Conservation (phyloP, 2,329 filamentous ascomycete species). For the Conoideocrella luteorostrata region DNA sequence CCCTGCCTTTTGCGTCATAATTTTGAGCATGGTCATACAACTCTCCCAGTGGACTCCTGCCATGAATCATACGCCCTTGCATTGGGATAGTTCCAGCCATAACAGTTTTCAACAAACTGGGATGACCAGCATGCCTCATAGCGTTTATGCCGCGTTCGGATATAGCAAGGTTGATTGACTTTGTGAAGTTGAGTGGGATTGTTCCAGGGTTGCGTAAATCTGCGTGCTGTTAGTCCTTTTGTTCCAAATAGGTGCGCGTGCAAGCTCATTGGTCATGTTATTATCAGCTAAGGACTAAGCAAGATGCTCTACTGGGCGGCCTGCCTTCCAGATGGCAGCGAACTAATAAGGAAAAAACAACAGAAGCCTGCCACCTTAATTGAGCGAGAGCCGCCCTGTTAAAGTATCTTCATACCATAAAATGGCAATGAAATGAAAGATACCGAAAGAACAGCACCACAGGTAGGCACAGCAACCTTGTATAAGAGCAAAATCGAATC, state of each 20-base stretch:
- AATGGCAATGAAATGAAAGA: not conserved
- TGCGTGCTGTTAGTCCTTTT: conserved; percentile 30
- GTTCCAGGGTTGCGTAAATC: conserved; percentile 82
- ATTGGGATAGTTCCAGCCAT: conserved; percentile 80
- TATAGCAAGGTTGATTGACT: conserved; percentile 95
- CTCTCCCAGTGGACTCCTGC: conserved; percentile 54
- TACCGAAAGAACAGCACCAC: too few relatives aligned
- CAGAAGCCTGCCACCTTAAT: too few relatives aligned
- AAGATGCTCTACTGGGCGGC: too few relatives aligned
- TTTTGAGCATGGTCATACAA: conserved; percentile 78
- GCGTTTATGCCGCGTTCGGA: conserved; percentile 92
- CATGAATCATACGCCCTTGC: conserved; percentile 94
- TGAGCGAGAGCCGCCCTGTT: too few relatives aligned
- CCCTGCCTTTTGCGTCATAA: conserved; percentile 84
- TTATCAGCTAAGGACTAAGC: too few relatives aligned
- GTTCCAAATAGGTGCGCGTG: too few relatives aligned
- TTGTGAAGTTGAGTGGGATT: conserved; percentile 87
- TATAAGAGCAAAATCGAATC: too few relatives aligned
- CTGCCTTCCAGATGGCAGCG: too few relatives aligned
- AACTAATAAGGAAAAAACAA: too few relatives aligned
- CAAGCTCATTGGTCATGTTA: not conserved
- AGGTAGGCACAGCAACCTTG: too few relatives aligned
- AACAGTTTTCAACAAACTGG: conserved; percentile 65
- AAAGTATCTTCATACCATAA: too few relatives aligned
- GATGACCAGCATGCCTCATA: conserved; percentile 62